Percentiles rank a stretch among this genome's conserved stretches.
Conservation (phyloP, 1,139 yeast species). For the Scheffersomyces illinoinensis region DNA sequence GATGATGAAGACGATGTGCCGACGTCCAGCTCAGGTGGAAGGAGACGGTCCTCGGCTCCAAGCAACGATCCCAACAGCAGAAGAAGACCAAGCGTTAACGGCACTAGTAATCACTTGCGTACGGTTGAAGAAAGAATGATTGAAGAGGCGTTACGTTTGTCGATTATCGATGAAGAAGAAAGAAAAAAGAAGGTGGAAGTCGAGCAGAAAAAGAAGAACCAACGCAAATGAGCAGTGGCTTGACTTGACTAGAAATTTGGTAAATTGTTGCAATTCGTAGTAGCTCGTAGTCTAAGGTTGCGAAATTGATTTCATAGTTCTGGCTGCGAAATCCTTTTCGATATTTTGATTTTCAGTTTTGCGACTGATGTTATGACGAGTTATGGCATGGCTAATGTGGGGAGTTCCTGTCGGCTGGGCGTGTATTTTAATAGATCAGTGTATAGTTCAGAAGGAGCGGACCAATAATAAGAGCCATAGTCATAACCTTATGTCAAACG, state of each 20-base stretch:
- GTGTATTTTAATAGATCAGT: background rate
- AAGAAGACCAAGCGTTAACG: slow-evolving; percentile 11
- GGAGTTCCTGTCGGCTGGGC: background rate
- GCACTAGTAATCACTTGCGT: slow-evolving; percentile 14
- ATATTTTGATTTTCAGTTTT: background rate
- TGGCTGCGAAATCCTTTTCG: background rate
- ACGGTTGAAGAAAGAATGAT: slow-evolving; percentile 75
- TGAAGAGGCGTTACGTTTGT: slow-evolving; percentile 77
- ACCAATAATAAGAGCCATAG: background rate
- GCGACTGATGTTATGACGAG: background rate
- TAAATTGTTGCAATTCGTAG: background rate
- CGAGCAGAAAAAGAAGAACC: slow-evolving; percentile 10
- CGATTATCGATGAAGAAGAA: slow-evolving; percentile 69
- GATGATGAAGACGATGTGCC: slow-evolving; percentile 15
- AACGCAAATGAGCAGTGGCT: slow-evolving; percentile 1
- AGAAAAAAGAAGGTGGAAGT: slow-evolving; percentile 34
- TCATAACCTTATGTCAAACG: no score
- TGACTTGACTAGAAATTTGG: background rate
- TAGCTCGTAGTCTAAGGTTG: background rate
- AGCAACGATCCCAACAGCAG: slow-evolving; percentile 7
- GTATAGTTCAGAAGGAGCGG: background rate
- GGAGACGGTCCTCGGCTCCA: slow-evolving; percentile 1
- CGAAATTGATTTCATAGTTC: background rate
- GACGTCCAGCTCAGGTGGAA: slow-evolving; percentile 11
- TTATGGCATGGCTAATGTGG: background rate